Percentiles rank a stretch among this genome's conserved stretches.
Evolutionary conservation across 2,329 filamentous ascomycete species (phyloP).

Genomic region (Beauveria scarabaeidicola): DNA sequence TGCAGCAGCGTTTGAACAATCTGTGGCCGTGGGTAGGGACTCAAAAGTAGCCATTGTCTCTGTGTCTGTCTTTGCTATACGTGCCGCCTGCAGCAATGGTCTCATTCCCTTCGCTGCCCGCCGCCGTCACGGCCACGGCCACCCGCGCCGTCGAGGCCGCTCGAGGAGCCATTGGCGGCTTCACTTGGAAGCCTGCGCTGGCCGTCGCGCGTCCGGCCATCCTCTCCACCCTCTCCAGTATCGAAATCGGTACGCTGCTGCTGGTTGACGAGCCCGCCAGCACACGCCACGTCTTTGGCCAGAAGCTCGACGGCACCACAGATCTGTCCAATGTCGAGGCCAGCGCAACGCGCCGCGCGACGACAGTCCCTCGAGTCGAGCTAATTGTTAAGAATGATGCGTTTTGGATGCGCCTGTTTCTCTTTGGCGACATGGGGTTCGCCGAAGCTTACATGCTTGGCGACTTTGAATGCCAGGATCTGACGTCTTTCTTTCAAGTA

Average conservation of each 20-base stretch:
- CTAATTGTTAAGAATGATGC: conserved; percentile 55
- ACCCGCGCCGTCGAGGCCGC: conserved; percentile 31
- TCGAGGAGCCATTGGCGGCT: conserved; percentile 33
- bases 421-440: conserved; percentile 70
- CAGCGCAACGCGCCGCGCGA: conserved; percentile 26
- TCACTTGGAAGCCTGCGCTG: conserved; percentile 40
- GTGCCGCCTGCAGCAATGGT: background rate
- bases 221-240: conserved; percentile 35
- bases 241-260: conserved; percentile 39
- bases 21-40: background rate
- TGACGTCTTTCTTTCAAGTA: conserved; percentile 61
- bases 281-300: conserved; percentile 34
- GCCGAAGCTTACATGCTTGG: conserved; percentile 66
- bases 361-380: conserved; percentile 36
- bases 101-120: conserved; percentile 25
- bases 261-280: conserved; percentile 38
- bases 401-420: conserved; percentile 60
- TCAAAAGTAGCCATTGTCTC: background rate
- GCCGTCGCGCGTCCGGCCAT: conserved; percentile 38
- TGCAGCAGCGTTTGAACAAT: background rate
- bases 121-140: conserved; percentile 29
- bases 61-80: background rate
- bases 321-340: conserved; percentile 26
- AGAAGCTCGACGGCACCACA: conserved; percentile 32
- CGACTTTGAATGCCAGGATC: conserved; percentile 57